Conservation (phyloP, 2,329 filamentous ascomycete species). For the Colletotrichum sp. region DNA sequence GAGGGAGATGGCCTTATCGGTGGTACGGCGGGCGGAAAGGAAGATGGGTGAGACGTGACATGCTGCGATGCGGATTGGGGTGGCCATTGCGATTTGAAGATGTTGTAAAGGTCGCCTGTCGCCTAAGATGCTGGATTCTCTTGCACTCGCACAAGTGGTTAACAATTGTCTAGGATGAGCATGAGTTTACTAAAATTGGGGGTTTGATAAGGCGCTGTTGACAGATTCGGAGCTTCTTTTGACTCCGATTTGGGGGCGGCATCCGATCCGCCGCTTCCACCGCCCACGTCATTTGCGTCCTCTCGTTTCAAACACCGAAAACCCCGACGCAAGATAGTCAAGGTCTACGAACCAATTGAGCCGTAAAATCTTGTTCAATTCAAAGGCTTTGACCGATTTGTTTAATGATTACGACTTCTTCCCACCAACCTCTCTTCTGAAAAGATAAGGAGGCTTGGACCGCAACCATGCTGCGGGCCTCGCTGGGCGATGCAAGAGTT, state of each 20-base stretch:
- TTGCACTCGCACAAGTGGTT: neutral
- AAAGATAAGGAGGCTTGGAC: neutral
- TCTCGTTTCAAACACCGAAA: neutral
- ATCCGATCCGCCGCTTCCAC: neutral
- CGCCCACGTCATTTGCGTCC: neutral
- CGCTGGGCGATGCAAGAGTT: neutral
- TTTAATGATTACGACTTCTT: neutral
- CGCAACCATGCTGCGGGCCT: neutral
- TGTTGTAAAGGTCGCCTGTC: fast-evolving
- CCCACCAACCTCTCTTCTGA: neutral
- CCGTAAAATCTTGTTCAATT: neutral
- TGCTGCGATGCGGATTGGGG: constrained; percentile 29
- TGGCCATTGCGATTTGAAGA: neutral
- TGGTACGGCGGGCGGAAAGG: constrained; percentile 49
- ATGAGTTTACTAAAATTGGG: neutral
- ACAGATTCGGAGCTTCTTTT: neutral
- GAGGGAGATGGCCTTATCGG: constrained; percentile 48
- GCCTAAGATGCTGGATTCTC: neutral
- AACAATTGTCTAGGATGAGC: neutral
- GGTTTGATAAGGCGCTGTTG: neutral
- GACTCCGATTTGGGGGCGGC: neutral
- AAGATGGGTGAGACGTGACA: constrained; percentile 50
- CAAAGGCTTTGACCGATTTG: fast-evolving
- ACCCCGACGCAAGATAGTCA: too few relatives aligned
- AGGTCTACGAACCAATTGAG: neutral